These are phyloP conservation scores for Paxillus ammoniavirescens DNA, from an alignment of 768 basidiomycete species.

Conservation along the genomic window DNA sequence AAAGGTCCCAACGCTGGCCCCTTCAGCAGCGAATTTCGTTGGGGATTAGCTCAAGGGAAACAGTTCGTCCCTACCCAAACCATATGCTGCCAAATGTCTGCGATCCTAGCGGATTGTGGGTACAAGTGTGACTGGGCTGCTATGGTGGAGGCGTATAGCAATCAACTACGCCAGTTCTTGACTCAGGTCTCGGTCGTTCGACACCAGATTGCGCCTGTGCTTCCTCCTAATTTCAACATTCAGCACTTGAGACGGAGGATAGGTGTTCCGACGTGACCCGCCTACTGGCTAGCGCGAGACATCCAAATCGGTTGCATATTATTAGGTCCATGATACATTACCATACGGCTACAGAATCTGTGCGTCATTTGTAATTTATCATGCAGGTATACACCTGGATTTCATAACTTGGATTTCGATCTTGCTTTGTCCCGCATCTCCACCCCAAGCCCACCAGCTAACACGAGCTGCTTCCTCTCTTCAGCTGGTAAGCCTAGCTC, in stretches of 20 bases:
- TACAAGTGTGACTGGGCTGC: conserved; percentile 28
- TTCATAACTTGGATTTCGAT: conserved; percentile 26
- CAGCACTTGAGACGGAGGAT: conserved; percentile 31
- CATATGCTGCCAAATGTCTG: conserved; percentile 19
- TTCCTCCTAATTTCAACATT: conserved; percentile 32
- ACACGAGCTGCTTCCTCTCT: conserved; percentile 39
- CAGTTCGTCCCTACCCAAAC: conserved; percentile 24
- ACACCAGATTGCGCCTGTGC: conserved; percentile 30
- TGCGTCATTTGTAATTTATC: conserved; percentile 9
- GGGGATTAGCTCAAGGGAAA: conserved; percentile 26
- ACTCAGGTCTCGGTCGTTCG: conserved; percentile 30
- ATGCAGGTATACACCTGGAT: not conserved
- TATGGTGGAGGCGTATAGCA: conserved; percentile 29
- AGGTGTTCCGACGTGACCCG: conserved; percentile 16
- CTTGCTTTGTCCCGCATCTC: conserved; percentile 21
- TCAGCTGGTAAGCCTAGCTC: conserved; percentile 49
- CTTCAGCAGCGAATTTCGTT: conserved; percentile 29
- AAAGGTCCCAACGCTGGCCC: conserved; percentile 29
- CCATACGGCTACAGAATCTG: not conserved
- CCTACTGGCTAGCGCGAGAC: no score
- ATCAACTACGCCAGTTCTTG: conserved; percentile 29
- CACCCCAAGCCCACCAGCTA: conserved; percentile 49
- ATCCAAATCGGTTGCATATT: no score
- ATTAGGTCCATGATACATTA: not conserved
- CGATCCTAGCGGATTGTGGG: conserved; percentile 26